These are phyloP conservation scores for Saccharomycopsis javanensis DNA, from an alignment of 805 yeast genomes.

Conservation along the genomic window DNA sequence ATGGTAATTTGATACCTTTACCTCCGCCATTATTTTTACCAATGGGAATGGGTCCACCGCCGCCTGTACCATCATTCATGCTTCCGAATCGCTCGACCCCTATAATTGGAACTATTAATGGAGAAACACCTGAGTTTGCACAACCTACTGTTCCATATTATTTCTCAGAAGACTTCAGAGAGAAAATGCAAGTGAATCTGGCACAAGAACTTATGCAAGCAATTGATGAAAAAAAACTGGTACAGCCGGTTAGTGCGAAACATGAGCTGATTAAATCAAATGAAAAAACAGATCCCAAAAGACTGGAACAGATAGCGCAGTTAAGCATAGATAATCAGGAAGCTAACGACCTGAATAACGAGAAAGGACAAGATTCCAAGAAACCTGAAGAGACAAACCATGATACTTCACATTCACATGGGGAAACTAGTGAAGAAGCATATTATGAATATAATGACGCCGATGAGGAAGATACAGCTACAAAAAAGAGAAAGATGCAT, in stretches of 20 bases:
- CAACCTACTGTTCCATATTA: slow-evolving; percentile 18
- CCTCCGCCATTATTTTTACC: background rate
- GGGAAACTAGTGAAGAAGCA: background rate
- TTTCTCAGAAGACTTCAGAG: slow-evolving; percentile 27
- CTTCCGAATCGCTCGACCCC: background rate
- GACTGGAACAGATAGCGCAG: too few relatives aligned
- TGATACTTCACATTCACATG: background rate
- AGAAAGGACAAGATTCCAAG: background rate
- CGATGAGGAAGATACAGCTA: background rate
- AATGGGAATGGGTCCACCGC: background rate
- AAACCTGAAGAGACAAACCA: background rate
- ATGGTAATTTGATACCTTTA: background rate
- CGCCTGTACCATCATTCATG: background rate
- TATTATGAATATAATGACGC: background rate
- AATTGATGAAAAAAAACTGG: background rate
- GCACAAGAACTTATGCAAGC: background rate
- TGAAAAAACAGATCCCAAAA: too few relatives aligned
- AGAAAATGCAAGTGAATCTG: slow-evolving; percentile 20
- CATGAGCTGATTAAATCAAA: too few relatives aligned
- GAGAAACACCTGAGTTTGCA: slow-evolving; percentile 5
- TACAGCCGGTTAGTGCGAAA: too few relatives aligned
- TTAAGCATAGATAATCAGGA: too few relatives aligned
- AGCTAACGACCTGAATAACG: too few relatives aligned
- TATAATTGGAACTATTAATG: slow-evolving; percentile 2
- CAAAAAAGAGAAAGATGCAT: background rate